Conservation (phyloP, 148 eudicot species). For the Rhododendron mucronatum region DNA sequence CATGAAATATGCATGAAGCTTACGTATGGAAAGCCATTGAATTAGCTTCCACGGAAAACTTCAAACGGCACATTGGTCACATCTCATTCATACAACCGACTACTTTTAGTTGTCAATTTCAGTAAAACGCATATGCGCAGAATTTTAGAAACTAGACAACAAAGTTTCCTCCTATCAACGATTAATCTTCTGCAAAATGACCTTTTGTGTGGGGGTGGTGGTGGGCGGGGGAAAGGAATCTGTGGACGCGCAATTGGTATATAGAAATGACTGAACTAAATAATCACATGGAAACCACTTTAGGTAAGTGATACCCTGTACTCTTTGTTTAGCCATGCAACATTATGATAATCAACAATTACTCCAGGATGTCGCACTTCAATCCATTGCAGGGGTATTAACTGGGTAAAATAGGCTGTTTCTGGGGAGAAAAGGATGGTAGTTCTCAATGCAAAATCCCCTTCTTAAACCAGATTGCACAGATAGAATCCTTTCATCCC, state of each 20-base stretch:
- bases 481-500: neutral
- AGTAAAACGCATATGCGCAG: neutral
- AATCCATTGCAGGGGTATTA: neutral
- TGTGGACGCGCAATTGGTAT: neutral
- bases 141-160: neutral
- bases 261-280: neutral
- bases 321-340: neutral
- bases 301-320: neutral
- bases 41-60: neutral
- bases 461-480: constrained; percentile 1
- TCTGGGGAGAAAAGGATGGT: neutral
- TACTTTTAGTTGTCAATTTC: neutral
- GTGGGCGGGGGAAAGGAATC: neutral
- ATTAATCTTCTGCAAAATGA: neutral
- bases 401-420: neutral
- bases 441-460: neutral
- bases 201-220: neutral
- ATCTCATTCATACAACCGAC: neutral
- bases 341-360: neutral
- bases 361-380: neutral
- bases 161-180: neutral
- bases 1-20: neutral
- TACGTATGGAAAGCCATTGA: neutral
- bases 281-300: neutral
- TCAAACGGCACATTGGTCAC: neutral